Percentiles rank a stretch among this genome's conserved stretches.
Evolutionary conservation across 108 stramenopile genomes (phyloP).

Genomic region (Phaeodactylum tricornutum): DNA sequence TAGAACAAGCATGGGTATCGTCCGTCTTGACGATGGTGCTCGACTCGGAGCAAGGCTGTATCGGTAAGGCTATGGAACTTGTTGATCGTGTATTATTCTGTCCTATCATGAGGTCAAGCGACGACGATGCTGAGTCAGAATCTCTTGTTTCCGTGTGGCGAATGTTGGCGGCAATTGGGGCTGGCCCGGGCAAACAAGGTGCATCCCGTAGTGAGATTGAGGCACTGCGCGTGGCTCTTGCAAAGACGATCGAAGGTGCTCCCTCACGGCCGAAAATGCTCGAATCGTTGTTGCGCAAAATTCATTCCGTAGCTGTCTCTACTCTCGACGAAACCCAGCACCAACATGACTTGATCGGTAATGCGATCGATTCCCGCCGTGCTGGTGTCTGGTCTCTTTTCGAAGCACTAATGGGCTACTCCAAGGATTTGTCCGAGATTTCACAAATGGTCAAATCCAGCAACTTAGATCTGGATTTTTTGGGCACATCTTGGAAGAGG

Average conservation of each 20-base stretch:
- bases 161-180: too few species aligned
- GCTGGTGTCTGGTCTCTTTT: slow-evolving; percentile 65
- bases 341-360: slow-evolving; percentile 14
- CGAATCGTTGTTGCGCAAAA: too few species aligned
- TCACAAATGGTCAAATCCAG: slow-evolving; percentile 17
- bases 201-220: too few species aligned
- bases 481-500: slow-evolving; percentile 35
- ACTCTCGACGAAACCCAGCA: too few species aligned
- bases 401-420: slow-evolving; percentile 43
- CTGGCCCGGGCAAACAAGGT: too few species aligned
- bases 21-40: slow-evolving; percentile 61
- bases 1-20: slow-evolving; percentile 61
- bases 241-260: too few species aligned
- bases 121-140: too few species aligned
- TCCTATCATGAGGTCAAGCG: slow-evolving; percentile 57
- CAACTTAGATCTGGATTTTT: slow-evolving; percentile 31
- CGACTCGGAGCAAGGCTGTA: slow-evolving; percentile 50
- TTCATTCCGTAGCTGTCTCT: too few species aligned
- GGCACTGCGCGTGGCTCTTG: too few species aligned
- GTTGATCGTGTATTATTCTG: slow-evolving; percentile 44
- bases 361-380: slow-evolving; percentile 11
- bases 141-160: too few species aligned
- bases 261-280: too few species aligned
- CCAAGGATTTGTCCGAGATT: slow-evolving; percentile 8
- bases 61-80: slow-evolving; percentile 45